Evolutionary conservation across 192 early-diverging fungal genomes (phyloP), one percentile per base, ranked within the genome.

Genomic region (Umbelopsis sp.): DNA sequence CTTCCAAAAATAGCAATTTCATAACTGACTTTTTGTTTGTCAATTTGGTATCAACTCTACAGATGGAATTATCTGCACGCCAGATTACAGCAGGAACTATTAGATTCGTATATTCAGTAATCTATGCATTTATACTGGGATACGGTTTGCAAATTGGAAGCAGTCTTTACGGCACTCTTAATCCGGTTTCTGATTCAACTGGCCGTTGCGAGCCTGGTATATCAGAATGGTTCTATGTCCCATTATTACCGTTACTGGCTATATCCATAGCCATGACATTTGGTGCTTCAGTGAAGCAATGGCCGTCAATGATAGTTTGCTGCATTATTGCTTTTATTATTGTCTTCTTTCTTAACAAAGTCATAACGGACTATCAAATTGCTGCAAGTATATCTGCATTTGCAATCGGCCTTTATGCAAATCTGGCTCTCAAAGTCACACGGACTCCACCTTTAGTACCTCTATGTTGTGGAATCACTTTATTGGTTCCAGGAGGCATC

Each of bases 81-180:
- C 94, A 96, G 74, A 88, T 96, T 78, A 90, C 94, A 49, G 89
- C 92, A 1, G 96, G 96, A 37, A 89, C 93, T 0, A 73, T 73
- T 37, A 52, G 76, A 65, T 67, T 78, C 13, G 76, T 78, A 18
- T 78, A 78, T 53, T 61, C 76, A 16, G 52, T 78, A 6, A 92
- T 96, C 18, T 90, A 87, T 46, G 91, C 93, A 49, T 87, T 94
- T 67, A 82, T 92, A 64, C 79, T 93, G 16, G 93, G 91, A 48
- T 93, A 88, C 69, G 93, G 92, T 41, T 78, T 92, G 22, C 81
- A 87, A 22, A 58, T 78, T 22, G 76, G 76, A 21, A 72, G 69
- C 51, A 78, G 71, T 58, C 46, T 78, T 15, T 78, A 78, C 37
- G 66, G 55, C 55, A 68, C 65, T 21, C 70, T 78, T 23, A 69